Evolutionary conservation across 176 grass and related monocot genomes (phyloP), one percentile per base, ranked within the genome.

Genomic region (Carex pumila): DNA sequence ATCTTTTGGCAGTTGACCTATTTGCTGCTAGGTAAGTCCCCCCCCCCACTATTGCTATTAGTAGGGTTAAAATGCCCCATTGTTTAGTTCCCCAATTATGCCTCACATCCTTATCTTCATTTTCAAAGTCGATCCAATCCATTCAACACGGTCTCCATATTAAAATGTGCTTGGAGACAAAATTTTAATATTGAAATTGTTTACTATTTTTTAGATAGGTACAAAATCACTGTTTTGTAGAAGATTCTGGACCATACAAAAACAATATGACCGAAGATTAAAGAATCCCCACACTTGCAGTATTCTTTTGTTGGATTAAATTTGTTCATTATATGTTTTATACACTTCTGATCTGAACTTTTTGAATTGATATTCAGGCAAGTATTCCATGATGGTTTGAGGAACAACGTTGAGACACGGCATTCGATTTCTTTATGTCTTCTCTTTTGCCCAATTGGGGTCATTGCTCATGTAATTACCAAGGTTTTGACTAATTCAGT

Each of bases 1-100:
- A 99, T 87, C 89, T 95, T n/a, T 92, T 99, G 7, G 97, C 93
- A 19, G 91, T 99, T 56, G 93, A 99, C 83, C 88, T 99, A 59
- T 96, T 92, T 13, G 93, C 97, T 0, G 97, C 97, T 25, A 94
- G 93, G 97, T 94, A 14, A 84, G 55, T 34, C 10, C 2, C 47
- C 43, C 43, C 6, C 43, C 43, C 43, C 43, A 39, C 4, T 39
- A 39, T 39, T 39, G 37, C 37, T 39, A 39, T 39, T 39, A 39
- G 37, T 39, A 39, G 37, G 37, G 37, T 39, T 39, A 39, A 39
- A 39, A 39, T 39, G 37, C 5, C 37, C 37, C 37, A 39, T 39
- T 39, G 37, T 39, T 39, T 39, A 1, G 37, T 39, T 39, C 37
- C 37, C 37, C 37, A 39, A 39, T 39, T 5, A 39, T 39, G 37